phyloP scores from a whole-genome alignment of 2,329 filamentous ascomycete species.

The Fusarium euwallaceae region DNA sequence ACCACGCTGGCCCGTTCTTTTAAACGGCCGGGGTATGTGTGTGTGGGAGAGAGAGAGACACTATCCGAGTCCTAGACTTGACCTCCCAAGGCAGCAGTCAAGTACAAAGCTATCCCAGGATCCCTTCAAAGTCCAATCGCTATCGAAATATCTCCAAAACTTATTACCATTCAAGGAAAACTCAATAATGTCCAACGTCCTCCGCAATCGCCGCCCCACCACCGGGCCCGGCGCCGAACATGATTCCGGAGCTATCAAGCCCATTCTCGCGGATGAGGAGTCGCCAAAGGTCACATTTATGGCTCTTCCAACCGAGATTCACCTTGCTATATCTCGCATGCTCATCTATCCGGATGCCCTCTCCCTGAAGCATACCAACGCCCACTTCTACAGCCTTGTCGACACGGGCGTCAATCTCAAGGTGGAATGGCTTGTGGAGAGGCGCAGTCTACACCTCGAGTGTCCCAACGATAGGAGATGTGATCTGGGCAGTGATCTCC shows the following conservation, averaged over 20 bases:
- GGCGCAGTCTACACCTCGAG: conserved; percentile 72
- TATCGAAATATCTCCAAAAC: neutral
- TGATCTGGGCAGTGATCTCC: conserved; percentile 69
- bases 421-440: conserved; percentile 76
- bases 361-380: conserved; percentile 75
- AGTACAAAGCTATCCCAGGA: conserved; percentile 40
- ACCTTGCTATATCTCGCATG: conserved; percentile 70
- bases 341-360: conserved; percentile 79
- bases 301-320: conserved; percentile 75
- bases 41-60: neutral
- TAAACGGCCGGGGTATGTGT: conserved; percentile 16
- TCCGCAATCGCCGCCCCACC: conserved; percentile 41
- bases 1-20: conserved; percentile 32
- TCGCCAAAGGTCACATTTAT: conserved; percentile 50
- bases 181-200: conserved; percentile 35
- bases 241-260: conserved; percentile 15
- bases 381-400: conserved; percentile 73
- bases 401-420: conserved; percentile 76
- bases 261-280: neutral
- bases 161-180: neutral
- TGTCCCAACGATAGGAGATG: conserved; percentile 72
- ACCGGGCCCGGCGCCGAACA: conserved; percentile 29
- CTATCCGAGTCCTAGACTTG: conserved; percentile 18
- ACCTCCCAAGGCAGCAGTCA: conserved; percentile 45
- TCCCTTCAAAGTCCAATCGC: conserved; percentile 13